Base-by-base conservation (phyloP, 2,329 filamentous ascomycete species). In the Fusarium mundagurra region DNA sequence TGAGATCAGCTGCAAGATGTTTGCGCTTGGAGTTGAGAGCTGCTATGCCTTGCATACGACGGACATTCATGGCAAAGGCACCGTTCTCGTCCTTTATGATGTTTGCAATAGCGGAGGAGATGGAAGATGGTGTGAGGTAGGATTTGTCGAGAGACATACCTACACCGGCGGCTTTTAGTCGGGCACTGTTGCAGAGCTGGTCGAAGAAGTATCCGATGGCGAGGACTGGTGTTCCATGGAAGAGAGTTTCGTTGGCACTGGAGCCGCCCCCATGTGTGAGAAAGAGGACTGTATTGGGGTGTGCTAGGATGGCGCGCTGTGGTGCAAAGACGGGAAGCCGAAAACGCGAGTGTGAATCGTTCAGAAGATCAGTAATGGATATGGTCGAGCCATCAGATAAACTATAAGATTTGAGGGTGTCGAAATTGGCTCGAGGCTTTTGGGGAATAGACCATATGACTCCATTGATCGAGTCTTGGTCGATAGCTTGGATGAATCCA, bases 221-320 rank as follows among this genome's bases (percentile, higher is more conserved):
- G 0, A 86, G 67, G 59, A 84, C 79, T 1, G 81, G 81, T 3
- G 76, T 81, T 1, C 83, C 84, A 54, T 85, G 83, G 64, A 81
- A 85, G 5, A 82, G 64, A 6, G 78, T 80, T 70, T 86, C 85
- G 53, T 85, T 86, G 36, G 82, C 83, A 39, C 81, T 83, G 18
- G 81, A 83, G 1, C 81, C 81, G 11, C 84, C 85, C 7, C 82
- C 84, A 50, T 86, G 85, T 1, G 83, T 86, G 36, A 85, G 76
- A 71, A 82, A 86, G 34, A 86, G 67, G 12, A 64, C 69, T 20
- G 80, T 83, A 27, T 74, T 72, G 1, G 64, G 53, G 47, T 84
- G 82, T 24, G 79, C 80, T 7, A 86, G 76, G 22, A 86, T 75
- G 5, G 84, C 82, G 7, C 84, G 79, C 67, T 86, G 84, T 0